Evolutionary conservation across 257 asterid species (phyloP).

Genomic region (Forsythia viridissima): DNA sequence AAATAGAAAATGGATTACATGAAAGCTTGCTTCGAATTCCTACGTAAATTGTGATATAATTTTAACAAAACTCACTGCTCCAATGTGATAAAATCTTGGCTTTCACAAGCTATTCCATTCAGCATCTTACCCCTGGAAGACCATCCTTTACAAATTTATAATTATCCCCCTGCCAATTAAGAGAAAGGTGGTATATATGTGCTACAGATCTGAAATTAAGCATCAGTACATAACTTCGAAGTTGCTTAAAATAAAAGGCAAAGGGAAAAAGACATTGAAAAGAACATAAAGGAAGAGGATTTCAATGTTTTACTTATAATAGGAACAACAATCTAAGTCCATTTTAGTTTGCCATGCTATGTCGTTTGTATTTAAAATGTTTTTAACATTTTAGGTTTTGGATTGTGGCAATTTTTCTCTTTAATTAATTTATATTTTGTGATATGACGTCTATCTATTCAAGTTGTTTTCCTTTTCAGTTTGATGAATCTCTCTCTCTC

Average conservation of each 20-base stretch:
- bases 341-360: neutral
- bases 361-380: neutral
- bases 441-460: neutral
- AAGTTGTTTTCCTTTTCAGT: conserved; percentile 13
- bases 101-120: too few species aligned
- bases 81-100: too few species aligned
- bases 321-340: neutral
- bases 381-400: neutral
- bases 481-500: conserved; percentile 9
- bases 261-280: neutral
- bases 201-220: too few species aligned
- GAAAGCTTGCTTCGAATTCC: too few species aligned
- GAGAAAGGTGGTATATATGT: neutral
- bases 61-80: too few species aligned
- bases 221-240: neutral
- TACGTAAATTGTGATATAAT: too few species aligned
- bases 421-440: neutral
- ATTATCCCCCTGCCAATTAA: too few species aligned
- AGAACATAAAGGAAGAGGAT: conserved; percentile 2
- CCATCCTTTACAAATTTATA: too few species aligned
- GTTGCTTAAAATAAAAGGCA: neutral
- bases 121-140: too few species aligned
- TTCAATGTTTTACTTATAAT: neutral
- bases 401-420: neutral
- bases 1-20: too few species aligned